Evolutionary conservation across 495 filamentous ascomycete genomes (phyloP).

Genomic region (Hyaloscypha variabilis): DNA sequence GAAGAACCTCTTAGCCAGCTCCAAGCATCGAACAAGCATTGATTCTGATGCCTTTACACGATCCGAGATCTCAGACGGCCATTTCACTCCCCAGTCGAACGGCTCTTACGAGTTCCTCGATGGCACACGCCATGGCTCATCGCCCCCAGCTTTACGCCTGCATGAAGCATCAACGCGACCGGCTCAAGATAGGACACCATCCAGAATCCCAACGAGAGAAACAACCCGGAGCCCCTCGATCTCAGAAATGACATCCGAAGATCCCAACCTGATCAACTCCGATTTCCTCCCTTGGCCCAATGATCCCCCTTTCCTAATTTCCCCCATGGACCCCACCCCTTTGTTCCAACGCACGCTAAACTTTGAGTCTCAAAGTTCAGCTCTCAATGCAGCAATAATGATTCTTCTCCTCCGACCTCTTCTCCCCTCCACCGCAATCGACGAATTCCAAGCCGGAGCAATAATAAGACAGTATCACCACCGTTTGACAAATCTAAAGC

Average conservation of each 20-base stretch:
- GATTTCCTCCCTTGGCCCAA: constrained; percentile 52
- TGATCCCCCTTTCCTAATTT: constrained; percentile 43
- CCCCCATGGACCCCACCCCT: constrained; percentile 50
- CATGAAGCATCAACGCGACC: constrained; percentile 25
- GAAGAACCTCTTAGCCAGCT: constrained; percentile 12
- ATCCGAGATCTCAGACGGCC: constrained; percentile 19
- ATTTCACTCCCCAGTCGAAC: background rate
- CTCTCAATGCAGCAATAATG: constrained; percentile 53
- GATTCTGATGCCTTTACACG: constrained; percentile 20
- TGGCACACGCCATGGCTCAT: background rate
- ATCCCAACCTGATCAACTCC: constrained; percentile 45
- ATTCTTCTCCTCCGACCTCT: constrained; percentile 54
- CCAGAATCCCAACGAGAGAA: background rate
- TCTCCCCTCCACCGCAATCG: constrained; percentile 48
- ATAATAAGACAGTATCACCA: constrained; percentile 68
- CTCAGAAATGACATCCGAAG: constrained; percentile 9
- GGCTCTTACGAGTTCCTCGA: background rate
- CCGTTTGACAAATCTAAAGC: constrained; percentile 62
- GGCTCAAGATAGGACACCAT: background rate
- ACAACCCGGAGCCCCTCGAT: background rate
- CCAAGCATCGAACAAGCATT: constrained; percentile 21
- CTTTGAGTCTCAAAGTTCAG: constrained; percentile 47
- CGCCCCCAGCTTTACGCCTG: constrained; percentile 23
- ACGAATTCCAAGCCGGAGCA: constrained; percentile 48
- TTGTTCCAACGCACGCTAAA: constrained; percentile 48